These are phyloP conservation scores for Truncatella angustata DNA, from an alignment of 2,329 filamentous ascomycete genomes.

Conservation along the genomic window DNA sequence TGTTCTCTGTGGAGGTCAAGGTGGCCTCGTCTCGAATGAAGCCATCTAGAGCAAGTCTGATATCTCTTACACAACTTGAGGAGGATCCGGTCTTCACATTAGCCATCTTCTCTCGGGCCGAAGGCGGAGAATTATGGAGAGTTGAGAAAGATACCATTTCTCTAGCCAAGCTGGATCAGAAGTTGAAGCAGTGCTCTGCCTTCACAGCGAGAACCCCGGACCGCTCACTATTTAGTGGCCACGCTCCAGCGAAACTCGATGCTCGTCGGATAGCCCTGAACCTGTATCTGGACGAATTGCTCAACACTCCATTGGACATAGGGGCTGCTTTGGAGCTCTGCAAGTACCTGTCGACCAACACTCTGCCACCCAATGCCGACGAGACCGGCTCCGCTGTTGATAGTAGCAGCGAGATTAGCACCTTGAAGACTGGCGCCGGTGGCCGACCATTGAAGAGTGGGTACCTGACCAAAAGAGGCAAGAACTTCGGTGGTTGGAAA, in stretches of 20 bases:
- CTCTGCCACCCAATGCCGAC: constrained; percentile 60
- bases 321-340: constrained; percentile 78
- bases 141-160: constrained; percentile 89
- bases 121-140: constrained; percentile 81
- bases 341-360: constrained; percentile 74
- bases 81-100: constrained; percentile 94
- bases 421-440: constrained; percentile 53
- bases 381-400: constrained; percentile 45
- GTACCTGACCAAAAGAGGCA: constrained; percentile 93
- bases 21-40: constrained; percentile 95
- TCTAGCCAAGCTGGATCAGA: constrained; percentile 76
- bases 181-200: constrained; percentile 69
- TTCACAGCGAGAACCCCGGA: constrained; percentile 81
- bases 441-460: constrained; percentile 75
- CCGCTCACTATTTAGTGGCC: constrained; percentile 80
- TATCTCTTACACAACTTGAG: constrained; percentile 76
- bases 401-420: constrained; percentile 33
- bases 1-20: constrained; percentile 80
- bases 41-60: constrained; percentile 81
- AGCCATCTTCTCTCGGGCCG: constrained; percentile 75
- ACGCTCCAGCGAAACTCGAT: constrained; percentile 91
- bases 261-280: constrained; percentile 79
- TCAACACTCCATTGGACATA: constrained; percentile 80
- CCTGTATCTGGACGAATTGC: constrained; percentile 77
- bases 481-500: constrained; percentile 99